Percentiles rank a stretch among this genome's conserved stretches.
These are phyloP conservation scores for Chimonanthus salicifolius DNA, from an alignment of 164 flowering plant species.

Conservation along the genomic window DNA sequence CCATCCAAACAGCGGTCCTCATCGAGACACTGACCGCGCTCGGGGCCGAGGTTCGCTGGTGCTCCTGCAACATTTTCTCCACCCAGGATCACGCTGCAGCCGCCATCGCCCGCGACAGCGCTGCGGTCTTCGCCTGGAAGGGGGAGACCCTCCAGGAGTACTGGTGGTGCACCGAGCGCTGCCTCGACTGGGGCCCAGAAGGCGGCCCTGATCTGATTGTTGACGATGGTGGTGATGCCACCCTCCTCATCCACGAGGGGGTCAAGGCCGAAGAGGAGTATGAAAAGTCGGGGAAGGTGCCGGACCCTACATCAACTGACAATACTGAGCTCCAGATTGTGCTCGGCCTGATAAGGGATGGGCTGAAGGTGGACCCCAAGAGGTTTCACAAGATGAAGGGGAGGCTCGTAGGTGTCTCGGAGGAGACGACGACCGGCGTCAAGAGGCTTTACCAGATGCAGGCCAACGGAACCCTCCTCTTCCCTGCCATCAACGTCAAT, in stretches of 20 bases:
- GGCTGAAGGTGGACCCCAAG: slow-evolving; percentile 29
- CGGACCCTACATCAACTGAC: slow-evolving; percentile 35
- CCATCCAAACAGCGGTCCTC: slow-evolving; percentile 31
- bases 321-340: slow-evolving; percentile 43
- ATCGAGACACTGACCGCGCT: slow-evolving; percentile 29
- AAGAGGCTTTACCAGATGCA: slow-evolving; percentile 36
- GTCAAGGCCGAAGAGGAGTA: slow-evolving; percentile 31
- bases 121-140: slow-evolving; percentile 27
- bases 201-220: slow-evolving; percentile 33
- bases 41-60: slow-evolving; percentile 34
- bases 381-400: slow-evolving; percentile 37
- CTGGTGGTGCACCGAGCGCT: slow-evolving; percentile 37
- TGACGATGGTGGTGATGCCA: slow-evolving; percentile 34
- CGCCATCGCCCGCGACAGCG: slow-evolving; percentile 31
- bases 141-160: slow-evolving; percentile 31
- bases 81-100: slow-evolving; percentile 29
- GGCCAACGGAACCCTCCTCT: slow-evolving; percentile 20
- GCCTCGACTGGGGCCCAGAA: slow-evolving; percentile 29
- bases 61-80: slow-evolving; percentile 34
- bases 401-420: slow-evolving; percentile 32
- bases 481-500: slow-evolving; percentile 27
- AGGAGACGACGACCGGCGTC: slow-evolving; percentile 36
- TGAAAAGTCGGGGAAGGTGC: slow-evolving; percentile 20
- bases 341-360: slow-evolving; percentile 29
- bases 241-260: slow-evolving; percentile 26